Percentiles rank a stretch among this genome's conserved stretches.
Evolutionary conservation across 1,284 basidiomycete genomes (phyloP).

Genomic region (Fistulinella cinereoalba): DNA sequence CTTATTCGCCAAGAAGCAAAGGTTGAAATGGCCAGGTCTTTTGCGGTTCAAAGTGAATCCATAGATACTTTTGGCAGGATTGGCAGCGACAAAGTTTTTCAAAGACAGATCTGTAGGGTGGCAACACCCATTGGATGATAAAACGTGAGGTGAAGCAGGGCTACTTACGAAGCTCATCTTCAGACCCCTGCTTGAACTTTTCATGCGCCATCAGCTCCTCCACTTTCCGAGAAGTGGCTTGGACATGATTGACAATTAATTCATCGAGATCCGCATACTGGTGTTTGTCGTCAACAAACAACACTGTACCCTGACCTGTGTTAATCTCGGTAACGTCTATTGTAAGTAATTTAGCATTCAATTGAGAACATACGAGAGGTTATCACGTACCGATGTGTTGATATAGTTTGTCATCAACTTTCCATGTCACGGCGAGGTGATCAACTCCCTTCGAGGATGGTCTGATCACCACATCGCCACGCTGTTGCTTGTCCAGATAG

Average conservation of each 20-base stretch:
- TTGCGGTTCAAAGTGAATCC: conserved; percentile 92
- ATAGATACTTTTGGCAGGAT: conserved; percentile 93
- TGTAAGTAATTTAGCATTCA: conserved; percentile 9
- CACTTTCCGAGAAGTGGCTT: conserved; percentile 90
- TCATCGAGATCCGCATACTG: conserved; percentile 96
- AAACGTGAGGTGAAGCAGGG: background rate
- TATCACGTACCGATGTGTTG: conserved; percentile 86
- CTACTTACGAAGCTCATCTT: conserved; percentile 84
- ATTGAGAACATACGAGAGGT: background rate
- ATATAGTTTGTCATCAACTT: conserved; percentile 94
- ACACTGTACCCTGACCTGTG: conserved; percentile 66
- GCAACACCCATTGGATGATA: background rate
- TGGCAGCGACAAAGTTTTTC: conserved; percentile 88
- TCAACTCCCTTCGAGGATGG: conserved; percentile 93
- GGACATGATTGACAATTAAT: conserved; percentile 95
- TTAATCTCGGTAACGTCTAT: conserved; percentile 91
- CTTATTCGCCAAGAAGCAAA: conserved; percentile 93
- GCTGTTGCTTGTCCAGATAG: conserved; percentile 86
- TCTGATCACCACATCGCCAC: conserved; percentile 93
- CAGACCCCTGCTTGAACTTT: conserved; percentile 88
- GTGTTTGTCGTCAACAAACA: conserved; percentile 81
- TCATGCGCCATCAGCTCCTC: conserved; percentile 96
- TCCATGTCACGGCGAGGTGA: conserved; percentile 98
- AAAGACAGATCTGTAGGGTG: conserved; percentile 71
- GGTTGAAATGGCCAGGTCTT: conserved; percentile 88